These are phyloP conservation scores for Microstegium vimineum DNA, from an alignment of 176 grass and related monocot genomes.

Conservation along the genomic window DNA sequence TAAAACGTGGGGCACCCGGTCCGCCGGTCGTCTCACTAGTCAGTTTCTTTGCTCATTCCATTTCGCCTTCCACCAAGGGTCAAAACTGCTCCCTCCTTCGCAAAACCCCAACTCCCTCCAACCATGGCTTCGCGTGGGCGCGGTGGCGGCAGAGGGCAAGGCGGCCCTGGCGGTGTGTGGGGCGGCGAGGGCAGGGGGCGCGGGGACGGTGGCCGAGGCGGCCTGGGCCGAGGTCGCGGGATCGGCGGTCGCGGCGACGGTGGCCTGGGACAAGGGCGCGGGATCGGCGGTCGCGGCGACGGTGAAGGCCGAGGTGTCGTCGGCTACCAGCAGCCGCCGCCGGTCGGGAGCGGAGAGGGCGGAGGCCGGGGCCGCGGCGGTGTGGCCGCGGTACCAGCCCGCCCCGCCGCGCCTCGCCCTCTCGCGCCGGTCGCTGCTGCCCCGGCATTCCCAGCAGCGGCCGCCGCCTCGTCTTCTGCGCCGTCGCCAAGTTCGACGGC, in stretches of 20 bases:
- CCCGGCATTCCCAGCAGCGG: not conserved
- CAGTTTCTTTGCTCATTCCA: not conserved
- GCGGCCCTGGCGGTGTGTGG: not conserved
- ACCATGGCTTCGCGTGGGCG: conserved; percentile 32
- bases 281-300: not conserved
- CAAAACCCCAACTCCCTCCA: not conserved
- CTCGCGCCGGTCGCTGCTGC: not conserved
- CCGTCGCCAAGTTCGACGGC: not conserved
- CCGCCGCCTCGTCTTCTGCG: not conserved
- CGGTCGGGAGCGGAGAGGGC: not conserved
- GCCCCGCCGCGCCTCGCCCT: not conserved
- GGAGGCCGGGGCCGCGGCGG: not conserved
- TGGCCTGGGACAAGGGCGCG: not conserved
- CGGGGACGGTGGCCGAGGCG: not conserved
- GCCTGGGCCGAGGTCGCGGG: no score
- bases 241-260: not conserved
- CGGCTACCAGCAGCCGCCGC: not conserved
- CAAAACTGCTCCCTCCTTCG: no score
- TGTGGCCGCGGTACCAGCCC: not conserved
- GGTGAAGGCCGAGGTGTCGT: not conserved
- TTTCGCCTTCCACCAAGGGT: not conserved
- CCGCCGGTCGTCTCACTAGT: not conserved
- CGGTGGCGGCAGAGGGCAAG: not conserved
- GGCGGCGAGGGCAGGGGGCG: not conserved
- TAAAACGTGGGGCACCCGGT: not conserved